Percentiles rank a stretch among this genome's conserved stretches.
Conservation (phyloP, 768 basidiomycete genomes). For the Nevesoporus exiguus region DNA sequence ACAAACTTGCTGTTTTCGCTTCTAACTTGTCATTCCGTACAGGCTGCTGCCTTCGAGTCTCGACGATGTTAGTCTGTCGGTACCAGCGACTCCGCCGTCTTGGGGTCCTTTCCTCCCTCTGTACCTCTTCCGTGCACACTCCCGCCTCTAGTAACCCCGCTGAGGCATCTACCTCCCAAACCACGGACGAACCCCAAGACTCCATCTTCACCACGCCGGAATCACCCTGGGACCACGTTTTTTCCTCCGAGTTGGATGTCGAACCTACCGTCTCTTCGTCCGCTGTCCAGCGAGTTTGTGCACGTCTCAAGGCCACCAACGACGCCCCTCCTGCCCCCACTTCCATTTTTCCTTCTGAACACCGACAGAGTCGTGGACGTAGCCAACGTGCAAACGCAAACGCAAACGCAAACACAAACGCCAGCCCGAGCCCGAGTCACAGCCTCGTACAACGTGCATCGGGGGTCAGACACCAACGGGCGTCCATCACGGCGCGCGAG, state of each 20-base stretch:
- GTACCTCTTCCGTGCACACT: not conserved
- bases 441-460: conserved; percentile 12
- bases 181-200: conserved; percentile 6
- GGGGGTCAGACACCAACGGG: conserved; percentile 34
- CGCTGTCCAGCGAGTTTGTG: conserved; percentile 6
- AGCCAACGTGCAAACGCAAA: too few species aligned
- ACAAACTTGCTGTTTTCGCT: not conserved
- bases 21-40: not conserved
- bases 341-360: not conserved
- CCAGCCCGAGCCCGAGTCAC: not conserved
- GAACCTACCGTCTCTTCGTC: conserved; percentile 30
- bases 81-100: conserved; percentile 4
- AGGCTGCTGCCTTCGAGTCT: not conserved
- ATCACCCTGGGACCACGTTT: conserved; percentile 54
- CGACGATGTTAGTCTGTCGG: conserved; percentile 21
- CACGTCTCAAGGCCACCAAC: conserved; percentile 7
- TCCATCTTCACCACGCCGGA: conserved; percentile 35
- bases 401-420: too few species aligned
- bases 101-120: not conserved
- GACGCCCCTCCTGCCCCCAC: not conserved
- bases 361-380: not conserved
- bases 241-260: conserved; percentile 47
- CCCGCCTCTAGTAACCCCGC: not conserved
- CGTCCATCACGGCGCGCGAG: conserved; percentile 68
- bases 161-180: conserved; percentile 1